Evolutionary conservation across 2,329 filamentous ascomycete genomes (phyloP), one percentile per base, ranked within the genome.

Genomic region (Daldinia eschscholtzii): DNA sequence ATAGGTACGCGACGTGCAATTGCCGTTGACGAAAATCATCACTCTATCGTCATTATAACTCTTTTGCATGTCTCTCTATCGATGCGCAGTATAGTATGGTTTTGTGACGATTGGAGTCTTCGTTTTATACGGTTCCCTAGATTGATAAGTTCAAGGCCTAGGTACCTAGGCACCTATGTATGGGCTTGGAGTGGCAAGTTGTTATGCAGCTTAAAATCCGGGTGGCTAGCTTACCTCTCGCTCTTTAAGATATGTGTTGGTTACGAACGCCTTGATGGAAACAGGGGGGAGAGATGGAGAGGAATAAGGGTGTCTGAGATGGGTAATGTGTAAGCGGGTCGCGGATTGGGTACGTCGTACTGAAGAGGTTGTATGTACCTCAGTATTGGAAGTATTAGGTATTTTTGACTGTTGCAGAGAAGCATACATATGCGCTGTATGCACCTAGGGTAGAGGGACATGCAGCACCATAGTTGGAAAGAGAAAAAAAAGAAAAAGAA

Each of bases 1-100:
- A 28, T 46, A 33, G 30, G 30, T 33, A 33, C 53, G 33, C 46
- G 18, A 68, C 39, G 37, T 46, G 46, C 48, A 41, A 41, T 55
- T 30, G 13, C 20, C 33, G 30, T 35, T 55, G 30, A 35, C 23
- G 30, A 53, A 53, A 33, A 23, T 20, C 48, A 53, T 53, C 18
- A 4, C 10, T 53, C 28, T 18, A 20, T 53, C 28, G 12, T 53
- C 28, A 30, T 35, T 4, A 39, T 12, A 9, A 18, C 7, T 55
- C n/a, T 30, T 13, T 52, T 9, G 12, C 10, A 10, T 15, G 2
- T 15, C 3, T 37, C 23, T 15, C 9, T 37, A 37, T 9, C 7
- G 26, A 50, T n/a, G 15, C 15, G 26, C 28, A 13, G 30, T 50
- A 18, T 7, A 1, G 0, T 18, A 4, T 6, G 13, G 26, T 2